Base-by-base conservation (phyloP, 768 basidiomycete species). In the Coprinopsis cinerea region DNA sequence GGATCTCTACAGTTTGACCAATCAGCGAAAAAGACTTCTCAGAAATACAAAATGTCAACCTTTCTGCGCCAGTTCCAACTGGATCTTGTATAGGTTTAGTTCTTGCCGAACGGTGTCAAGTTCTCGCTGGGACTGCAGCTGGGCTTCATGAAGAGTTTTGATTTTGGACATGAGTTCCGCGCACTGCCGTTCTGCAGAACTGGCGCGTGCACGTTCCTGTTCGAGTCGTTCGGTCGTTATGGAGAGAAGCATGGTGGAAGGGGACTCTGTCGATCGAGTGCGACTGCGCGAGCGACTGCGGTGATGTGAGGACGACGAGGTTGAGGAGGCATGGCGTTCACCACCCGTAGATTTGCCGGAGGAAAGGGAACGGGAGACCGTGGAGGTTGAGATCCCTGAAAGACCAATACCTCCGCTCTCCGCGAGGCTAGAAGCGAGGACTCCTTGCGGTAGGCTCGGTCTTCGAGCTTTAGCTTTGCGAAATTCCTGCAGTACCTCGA, bases 11-110 rank as follows among this genome's bases (percentile, higher is more conserved):
- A 36, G 32, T 34, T 20, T 18, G 30, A 27, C 13, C 5, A 25
- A 51, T 0, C 25, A 37, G 35, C 18, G 22, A 44, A 55, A 40
- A 48, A 45, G 42, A 30, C n/a, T 17, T 34, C 15, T 24, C 15
- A 25, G 13, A 17, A 18, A 35, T 22, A 14, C 14, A 24, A 28
- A 46, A 18, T 17, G 39, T 55, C 17, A 18, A 74, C 72, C 72
- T 61, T 67, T 68, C 55, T 83, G 81, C 14, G 83, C 82, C 27
- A 73, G 66, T 15, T 78, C 75, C 23, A 82, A 63, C 67, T 82
- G 79, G 1, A 76, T 43, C 58, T 79, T 82, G 58, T 82, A 84
- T 47, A 81, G 47, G 42, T 67, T 64, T 40, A 83, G 58, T 53
- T 85, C 82, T 26, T 79, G 72, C 59, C 63, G 45, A 55, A 69